Base-by-base conservation (phyloP, 441 rosid genomes). In the Corymbia citriodora region DNA sequence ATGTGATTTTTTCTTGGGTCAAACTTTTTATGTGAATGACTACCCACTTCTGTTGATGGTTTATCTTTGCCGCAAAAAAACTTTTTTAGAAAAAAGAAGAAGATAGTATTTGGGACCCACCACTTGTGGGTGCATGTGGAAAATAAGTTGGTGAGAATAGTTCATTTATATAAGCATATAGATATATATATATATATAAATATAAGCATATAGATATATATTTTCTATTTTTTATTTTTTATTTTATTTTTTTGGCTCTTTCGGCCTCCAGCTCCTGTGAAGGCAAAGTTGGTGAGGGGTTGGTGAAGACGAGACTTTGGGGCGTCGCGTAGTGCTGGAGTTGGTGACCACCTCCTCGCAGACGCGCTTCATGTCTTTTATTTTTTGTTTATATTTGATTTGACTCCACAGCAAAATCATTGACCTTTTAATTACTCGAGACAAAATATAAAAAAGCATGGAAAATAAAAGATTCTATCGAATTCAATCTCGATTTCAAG, bases 401-500 rank as follows among this genome's bases (percentile, higher is more conserved):
- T 65, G 72, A 65, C 72, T 65, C 36, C 8, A 0, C 19, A n/a
- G 19, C n/a, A 65, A 63, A 25, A 63, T 13, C 31, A 29, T 29
- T 63, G 0, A 57, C 0, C 61, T 65, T n/a, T 68, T 31, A 31
- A 0, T 31, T 4, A 15, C 74, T 68, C 8, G 16, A 16, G 16
- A 31, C 21, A 23, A 33, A 33, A 4, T 17, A 70, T 17, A 9
- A 2, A 9, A 9, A 70, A 36, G 36, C 8, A 33, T 33, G 15
- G 10, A 61, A 11, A 61, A 70, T 1, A 17, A 3, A 0, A 18
- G 36, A 14, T 33, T 5, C 8, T 17, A 72, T 10, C 0, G 3
- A 68, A 1, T 31, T 31, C 23, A 9, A 70, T 33, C 3, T n/a
- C 8, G 0, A 18, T 70, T 33, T 33, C 79, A 4, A 70, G 23